A percentile compares a stretch with the other conserved stretches of the same genome.
Conservation (phyloP, 768 basidiomycete species). For the Hygrocybe punicea region DNA sequence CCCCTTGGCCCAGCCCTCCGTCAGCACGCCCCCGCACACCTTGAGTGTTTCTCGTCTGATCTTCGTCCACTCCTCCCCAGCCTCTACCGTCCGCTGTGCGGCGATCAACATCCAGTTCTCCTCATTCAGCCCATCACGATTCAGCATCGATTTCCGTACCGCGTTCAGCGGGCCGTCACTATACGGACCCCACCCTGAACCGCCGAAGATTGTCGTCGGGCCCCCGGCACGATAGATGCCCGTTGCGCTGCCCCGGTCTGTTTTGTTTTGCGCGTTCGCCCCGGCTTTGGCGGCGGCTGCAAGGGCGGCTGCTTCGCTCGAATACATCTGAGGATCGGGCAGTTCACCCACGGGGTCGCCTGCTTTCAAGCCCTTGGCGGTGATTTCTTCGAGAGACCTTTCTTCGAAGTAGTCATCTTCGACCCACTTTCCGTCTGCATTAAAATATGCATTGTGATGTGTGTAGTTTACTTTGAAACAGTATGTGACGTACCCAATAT, state of each 20-base stretch:
- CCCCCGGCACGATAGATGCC: conserved; percentile 89
- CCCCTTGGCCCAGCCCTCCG: conserved; percentile 18
- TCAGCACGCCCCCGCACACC: conserved; percentile 41
- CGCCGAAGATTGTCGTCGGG: conserved; percentile 88
- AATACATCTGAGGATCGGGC: conserved; percentile 57
- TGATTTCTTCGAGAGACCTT: conserved; percentile 70
- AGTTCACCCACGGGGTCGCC: conserved; percentile 83
- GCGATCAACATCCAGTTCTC: conserved; percentile 93
- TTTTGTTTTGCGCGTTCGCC: conserved; percentile 29
- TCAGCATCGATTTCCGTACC: conserved; percentile 74
- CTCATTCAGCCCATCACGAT: conserved; percentile 75
- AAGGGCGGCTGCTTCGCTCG: conserved; percentile 36
- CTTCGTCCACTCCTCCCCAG: conserved; percentile 61
- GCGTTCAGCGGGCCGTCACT: conserved; percentile 84
- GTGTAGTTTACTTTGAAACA: neutral
- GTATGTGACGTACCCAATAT: conserved; percentile 59
- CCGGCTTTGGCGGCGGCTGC: conserved; percentile 25
- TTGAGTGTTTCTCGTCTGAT: conserved; percentile 54
- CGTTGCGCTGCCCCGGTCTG: conserved; percentile 51
- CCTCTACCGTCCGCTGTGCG: conserved; percentile 60
- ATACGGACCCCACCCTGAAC: conserved; percentile 79
- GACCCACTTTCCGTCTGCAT: conserved; percentile 84
- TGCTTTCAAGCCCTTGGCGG: conserved; percentile 76
- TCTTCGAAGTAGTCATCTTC: conserved; percentile 96
- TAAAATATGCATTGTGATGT: neutral